A percentile compares a stretch with the other conserved stretches of the same genome.
Conservation (phyloP, 805 yeast genomes). For the Nakazawaea wickerhamii region DNA sequence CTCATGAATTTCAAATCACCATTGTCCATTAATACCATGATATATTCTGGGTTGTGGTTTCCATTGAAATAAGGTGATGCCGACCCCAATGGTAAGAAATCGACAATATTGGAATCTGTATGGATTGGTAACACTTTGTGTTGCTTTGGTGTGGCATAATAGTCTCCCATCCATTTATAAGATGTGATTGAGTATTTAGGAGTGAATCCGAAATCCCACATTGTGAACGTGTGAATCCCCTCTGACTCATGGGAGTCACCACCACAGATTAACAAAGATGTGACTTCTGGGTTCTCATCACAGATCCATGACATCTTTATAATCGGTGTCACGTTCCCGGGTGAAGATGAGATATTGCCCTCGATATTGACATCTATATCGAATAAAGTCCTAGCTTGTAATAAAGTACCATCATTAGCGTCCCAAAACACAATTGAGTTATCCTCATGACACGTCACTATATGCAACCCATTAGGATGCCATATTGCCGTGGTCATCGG, state of each 20-base stretch:
- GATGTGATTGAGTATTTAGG: constrained; percentile 78
- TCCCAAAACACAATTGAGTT: constrained; percentile 94
- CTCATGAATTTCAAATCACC: constrained; percentile 62
- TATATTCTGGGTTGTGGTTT: constrained; percentile 64
- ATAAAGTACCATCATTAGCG: constrained; percentile 63
- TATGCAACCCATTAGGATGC: constrained; percentile 91
- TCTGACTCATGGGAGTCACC: constrained; percentile 46
- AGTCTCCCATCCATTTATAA: constrained; percentile 74
- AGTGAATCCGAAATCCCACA: constrained; percentile 74
- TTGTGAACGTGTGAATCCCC: constrained; percentile 40
- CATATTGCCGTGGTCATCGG: constrained; percentile 50
- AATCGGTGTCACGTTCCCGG: constrained; percentile 34
- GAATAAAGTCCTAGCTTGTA: constrained; percentile 68
- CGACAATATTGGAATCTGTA: constrained; percentile 35
- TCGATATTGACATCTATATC: constrained; percentile 63
- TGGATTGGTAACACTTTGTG: constrained; percentile 54
- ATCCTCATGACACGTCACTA: constrained; percentile 74
- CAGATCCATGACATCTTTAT: constrained; percentile 71
- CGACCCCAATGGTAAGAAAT: constrained; percentile 50
- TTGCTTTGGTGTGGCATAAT: constrained; percentile 56
- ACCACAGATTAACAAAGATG: constrained; percentile 67
- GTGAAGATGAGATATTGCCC: constrained; percentile 15
- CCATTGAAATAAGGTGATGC: constrained; percentile 77
- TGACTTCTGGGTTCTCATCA: constrained; percentile 71
- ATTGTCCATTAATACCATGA: constrained; percentile 52